Conservation (phyloP, 1,139 yeast species). For the Groenewaldozyma sp. region DNA sequence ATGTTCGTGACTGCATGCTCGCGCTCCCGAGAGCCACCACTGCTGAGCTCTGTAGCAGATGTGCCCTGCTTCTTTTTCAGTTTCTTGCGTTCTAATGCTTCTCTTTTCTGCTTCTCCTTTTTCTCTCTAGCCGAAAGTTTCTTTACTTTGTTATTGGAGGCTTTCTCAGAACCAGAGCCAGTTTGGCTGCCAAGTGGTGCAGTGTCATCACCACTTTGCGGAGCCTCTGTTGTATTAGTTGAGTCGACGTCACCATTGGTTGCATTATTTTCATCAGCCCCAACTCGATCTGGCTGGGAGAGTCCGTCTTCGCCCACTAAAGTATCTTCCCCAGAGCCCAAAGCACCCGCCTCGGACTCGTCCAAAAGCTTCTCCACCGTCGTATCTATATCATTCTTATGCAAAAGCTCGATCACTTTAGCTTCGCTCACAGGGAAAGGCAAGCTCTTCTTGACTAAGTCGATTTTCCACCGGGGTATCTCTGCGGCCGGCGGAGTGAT, state of each 20-base stretch:
- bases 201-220: background rate
- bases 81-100: constrained; percentile 22
- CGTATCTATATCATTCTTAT: constrained; percentile 17
- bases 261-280: background rate
- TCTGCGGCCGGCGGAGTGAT: constrained; percentile 4
- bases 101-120: constrained; percentile 26
- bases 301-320: constrained; percentile 5
- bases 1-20: constrained; percentile 1
- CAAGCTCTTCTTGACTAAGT: constrained; percentile 22
- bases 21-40: background rate
- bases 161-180: background rate
- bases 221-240: background rate
- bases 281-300: constrained; percentile 4
- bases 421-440: constrained; percentile 15
- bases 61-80: background rate
- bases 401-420: constrained; percentile 13
- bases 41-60: background rate
- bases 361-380: constrained; percentile 18
- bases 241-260: background rate
- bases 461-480: constrained; percentile 24
- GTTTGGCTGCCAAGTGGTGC: background rate
- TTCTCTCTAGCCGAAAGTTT: constrained; percentile 24
- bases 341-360: constrained; percentile 9
- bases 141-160: constrained; percentile 4
- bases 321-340: constrained; percentile 7